Percentiles rank a stretch among this genome's conserved stretches.
Evolutionary conservation across 495 filamentous ascomycete genomes (phyloP).

Genomic region (Podospora anserina): DNA sequence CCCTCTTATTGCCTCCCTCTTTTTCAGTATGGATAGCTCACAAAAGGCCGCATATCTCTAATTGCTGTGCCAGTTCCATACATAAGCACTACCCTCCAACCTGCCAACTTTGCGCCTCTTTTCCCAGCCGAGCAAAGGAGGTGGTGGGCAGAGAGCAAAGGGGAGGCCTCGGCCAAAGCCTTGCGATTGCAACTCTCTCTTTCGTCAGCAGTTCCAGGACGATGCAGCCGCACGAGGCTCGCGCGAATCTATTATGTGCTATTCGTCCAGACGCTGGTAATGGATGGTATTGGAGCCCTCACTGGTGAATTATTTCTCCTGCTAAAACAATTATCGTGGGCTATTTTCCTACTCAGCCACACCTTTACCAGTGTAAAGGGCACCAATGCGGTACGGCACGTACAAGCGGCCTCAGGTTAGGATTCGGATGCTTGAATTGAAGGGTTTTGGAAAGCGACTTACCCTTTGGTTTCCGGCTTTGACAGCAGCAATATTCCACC

Average conservation of each 20-base stretch:
- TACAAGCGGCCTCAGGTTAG: constrained; percentile 8
- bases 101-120: background rate
- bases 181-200: background rate
- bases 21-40: background rate
- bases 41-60: background rate
- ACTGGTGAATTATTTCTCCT: background rate
- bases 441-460: background rate
- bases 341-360: background rate
- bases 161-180: constrained; percentile 5
- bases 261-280: background rate
- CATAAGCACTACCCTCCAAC: background rate
- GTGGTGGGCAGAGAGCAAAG: background rate
- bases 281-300: background rate
- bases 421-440: background rate
- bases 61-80: background rate
- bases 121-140: background rate
- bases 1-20: background rate
- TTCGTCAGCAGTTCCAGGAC: background rate
- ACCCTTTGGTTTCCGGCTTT: background rate
- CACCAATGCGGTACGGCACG: background rate
- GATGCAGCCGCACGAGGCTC: constrained; percentile 2
- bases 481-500: background rate
- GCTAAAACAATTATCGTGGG: background rate
- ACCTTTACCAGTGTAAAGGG: background rate
- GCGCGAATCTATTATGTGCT: background rate